phyloP scores from a whole-genome alignment of 2,329 filamentous ascomycete species.

The Trichoderma sp. region DNA sequence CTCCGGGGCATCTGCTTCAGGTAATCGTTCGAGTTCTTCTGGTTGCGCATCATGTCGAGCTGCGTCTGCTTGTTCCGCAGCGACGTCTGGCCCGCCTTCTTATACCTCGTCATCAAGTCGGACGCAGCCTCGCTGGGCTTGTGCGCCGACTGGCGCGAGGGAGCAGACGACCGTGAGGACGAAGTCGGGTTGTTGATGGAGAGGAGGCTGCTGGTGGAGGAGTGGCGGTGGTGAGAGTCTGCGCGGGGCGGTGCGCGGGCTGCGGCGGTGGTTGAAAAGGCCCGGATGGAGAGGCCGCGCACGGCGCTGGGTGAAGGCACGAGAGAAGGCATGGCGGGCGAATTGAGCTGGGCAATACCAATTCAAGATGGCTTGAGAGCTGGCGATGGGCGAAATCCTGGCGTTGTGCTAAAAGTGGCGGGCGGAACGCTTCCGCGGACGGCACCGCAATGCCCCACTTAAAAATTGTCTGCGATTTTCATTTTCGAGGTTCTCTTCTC shows the following conservation, averaged over 20 bases:
- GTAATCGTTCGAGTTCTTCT: slow-evolving; percentile 55
- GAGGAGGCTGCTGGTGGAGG: slow-evolving; percentile 34
- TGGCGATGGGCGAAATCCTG: slow-evolving; percentile 22
- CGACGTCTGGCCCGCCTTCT: slow-evolving; percentile 31
- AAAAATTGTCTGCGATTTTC: slow-evolving; percentile 7
- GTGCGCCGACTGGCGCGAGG: slow-evolving; percentile 15
- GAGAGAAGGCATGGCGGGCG: slow-evolving; percentile 46
- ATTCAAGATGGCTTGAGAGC: background rate
- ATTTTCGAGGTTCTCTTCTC: background rate
- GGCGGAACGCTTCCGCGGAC: slow-evolving; percentile 22
- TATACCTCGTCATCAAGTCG: slow-evolving; percentile 38
- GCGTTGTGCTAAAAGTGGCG: slow-evolving; percentile 25
- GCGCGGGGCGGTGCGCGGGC: slow-evolving; percentile 36
- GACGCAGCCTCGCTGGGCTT: slow-evolving; percentile 37
- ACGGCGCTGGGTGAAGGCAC: slow-evolving; percentile 38
- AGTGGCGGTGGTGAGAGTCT: slow-evolving; percentile 29
- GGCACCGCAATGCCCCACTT: slow-evolving; percentile 12
- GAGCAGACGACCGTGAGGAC: background rate
- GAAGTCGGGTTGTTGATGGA: slow-evolving; percentile 30
- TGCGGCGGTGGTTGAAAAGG: slow-evolving; percentile 40
- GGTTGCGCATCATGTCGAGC: slow-evolving; percentile 46
- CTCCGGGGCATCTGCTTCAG: slow-evolving; percentile 67
- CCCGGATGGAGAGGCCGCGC: slow-evolving; percentile 34
- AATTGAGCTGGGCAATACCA: background rate
- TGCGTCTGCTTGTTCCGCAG: slow-evolving; percentile 40